phyloP scores from a whole-genome alignment of 768 basidiomycete species.

The Agaricus subrufescens region DNA sequence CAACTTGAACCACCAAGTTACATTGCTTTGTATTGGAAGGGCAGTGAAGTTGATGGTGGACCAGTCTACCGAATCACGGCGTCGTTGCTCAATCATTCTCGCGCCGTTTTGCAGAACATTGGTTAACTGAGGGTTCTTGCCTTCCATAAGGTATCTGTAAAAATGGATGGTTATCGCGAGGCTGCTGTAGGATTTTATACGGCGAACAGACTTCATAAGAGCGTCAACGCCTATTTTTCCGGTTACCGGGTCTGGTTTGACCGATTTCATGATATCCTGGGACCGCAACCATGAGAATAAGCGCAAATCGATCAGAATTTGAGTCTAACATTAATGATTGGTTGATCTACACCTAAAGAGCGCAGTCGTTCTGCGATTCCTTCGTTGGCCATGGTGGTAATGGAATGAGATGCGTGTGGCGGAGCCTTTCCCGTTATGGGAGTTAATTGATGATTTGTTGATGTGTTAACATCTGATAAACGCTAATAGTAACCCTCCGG shows the following conservation, averaged over 20 bases:
- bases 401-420: not conserved
- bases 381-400: conserved; percentile 1
- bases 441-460: no score
- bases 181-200: not conserved
- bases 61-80: conserved; percentile 3
- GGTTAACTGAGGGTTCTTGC: conserved; percentile 10
- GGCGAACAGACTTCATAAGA: conserved; percentile 8
- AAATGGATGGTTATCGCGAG: not conserved
- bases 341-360: not conserved
- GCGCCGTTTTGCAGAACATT: conserved; percentile 3
- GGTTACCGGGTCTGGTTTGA: conserved; percentile 13
- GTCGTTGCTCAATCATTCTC: not conserved
- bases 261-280: conserved; percentile 9
- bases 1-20: conserved; percentile 6
- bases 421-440: not conserved
- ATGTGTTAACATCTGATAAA: no score
- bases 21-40: conserved; percentile 2
- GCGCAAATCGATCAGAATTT: not conserved
- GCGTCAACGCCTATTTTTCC: conserved; percentile 11
- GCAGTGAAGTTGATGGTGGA: not conserved
- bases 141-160: conserved; percentile 11
- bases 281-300: not conserved
- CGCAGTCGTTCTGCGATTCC: not conserved
- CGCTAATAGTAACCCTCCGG: no score
- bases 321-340: not conserved